phyloP scores from a whole-genome alignment of 352 stramenopile species.

The Lagenidium giganteum region DNA sequence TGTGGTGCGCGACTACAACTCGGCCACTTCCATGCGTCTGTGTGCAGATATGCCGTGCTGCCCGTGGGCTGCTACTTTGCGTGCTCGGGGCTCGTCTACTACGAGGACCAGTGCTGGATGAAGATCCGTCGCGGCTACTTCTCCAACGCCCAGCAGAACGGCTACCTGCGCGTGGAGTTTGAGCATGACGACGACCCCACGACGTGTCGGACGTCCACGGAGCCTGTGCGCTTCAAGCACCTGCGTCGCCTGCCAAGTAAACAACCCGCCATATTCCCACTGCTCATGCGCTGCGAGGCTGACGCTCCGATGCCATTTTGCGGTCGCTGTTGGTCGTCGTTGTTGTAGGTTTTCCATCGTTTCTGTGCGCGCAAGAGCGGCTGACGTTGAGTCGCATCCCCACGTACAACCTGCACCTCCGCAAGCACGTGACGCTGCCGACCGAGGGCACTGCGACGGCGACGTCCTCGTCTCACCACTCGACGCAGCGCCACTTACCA shows the following conservation, averaged over 20 bases:
- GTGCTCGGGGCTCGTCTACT: constrained; percentile 42
- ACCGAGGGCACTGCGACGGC: too few relatives aligned
- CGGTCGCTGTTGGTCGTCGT: background rate
- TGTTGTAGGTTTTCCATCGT: constrained; percentile 46
- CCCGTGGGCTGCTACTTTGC: constrained; percentile 62
- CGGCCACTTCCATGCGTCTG: background rate
- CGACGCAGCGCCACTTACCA: constrained; percentile 44
- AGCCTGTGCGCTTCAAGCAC: constrained; percentile 36
- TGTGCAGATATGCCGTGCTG: constrained; percentile 42
- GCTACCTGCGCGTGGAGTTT: constrained; percentile 64
- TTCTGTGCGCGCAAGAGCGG: constrained; percentile 44
- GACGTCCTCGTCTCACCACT: background rate
- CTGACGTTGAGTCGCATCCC: constrained; percentile 45
- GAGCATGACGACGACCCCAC: constrained; percentile 25
- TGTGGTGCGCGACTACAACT: too few relatives aligned
- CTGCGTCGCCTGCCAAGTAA: constrained; percentile 51
- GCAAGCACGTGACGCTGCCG: constrained; percentile 16
- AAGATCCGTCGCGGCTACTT: constrained; percentile 75
- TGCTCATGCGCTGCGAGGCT: background rate
- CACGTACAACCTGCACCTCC: constrained; percentile 34
- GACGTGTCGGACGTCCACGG: constrained; percentile 8
- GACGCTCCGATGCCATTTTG: background rate
- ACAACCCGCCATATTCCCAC: too few relatives aligned
- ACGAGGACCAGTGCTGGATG: constrained; percentile 64
- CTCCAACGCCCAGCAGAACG: constrained; percentile 62